These are phyloP conservation scores for Cyberlindnera xishuangbannaensis DNA, from an alignment of 805 yeast genomes.

Conservation along the genomic window DNA sequence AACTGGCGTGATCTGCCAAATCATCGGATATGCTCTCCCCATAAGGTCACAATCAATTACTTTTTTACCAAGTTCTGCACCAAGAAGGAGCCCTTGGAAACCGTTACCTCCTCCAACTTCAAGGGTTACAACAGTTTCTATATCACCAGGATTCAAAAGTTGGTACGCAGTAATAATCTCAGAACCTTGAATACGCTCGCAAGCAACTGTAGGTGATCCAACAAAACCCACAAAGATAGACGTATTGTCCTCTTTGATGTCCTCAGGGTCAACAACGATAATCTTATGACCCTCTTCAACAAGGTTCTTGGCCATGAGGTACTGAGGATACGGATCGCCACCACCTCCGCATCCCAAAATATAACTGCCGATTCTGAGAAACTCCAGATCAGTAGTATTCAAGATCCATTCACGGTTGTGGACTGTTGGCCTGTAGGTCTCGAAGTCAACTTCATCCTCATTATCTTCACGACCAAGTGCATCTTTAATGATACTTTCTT, in stretches of 20 bases:
- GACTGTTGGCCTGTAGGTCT: conserved; percentile 28
- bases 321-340: conserved; percentile 42
- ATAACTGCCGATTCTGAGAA: conserved; percentile 37
- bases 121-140: conserved; percentile 32
- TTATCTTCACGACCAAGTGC: conserved; percentile 5
- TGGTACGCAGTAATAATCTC: conserved; percentile 31
- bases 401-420: conserved; percentile 32
- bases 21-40: conserved; percentile 45
- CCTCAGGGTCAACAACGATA: conserved; percentile 30
- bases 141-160: conserved; percentile 22
- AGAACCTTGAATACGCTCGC: conserved; percentile 36
- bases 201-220: conserved; percentile 44
- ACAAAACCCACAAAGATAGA: conserved; percentile 31
- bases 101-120: conserved; percentile 45
- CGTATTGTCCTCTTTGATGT: conserved; percentile 1
- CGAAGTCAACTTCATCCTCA: conserved; percentile 6
- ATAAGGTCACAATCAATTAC: conserved; percentile 36
- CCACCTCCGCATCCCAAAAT: conserved; percentile 51
- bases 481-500: conserved; percentile 10
- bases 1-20: conserved; percentile 37
- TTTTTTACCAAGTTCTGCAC: conserved; percentile 26
- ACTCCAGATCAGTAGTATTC: conserved; percentile 32
- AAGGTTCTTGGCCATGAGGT: conserved; percentile 30
- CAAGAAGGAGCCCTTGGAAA: conserved; percentile 26
- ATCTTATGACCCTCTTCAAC: conserved; percentile 32